Evolutionary conservation across 169 alveolate species (phyloP).

Genomic region (Babesia bovis): DNA sequence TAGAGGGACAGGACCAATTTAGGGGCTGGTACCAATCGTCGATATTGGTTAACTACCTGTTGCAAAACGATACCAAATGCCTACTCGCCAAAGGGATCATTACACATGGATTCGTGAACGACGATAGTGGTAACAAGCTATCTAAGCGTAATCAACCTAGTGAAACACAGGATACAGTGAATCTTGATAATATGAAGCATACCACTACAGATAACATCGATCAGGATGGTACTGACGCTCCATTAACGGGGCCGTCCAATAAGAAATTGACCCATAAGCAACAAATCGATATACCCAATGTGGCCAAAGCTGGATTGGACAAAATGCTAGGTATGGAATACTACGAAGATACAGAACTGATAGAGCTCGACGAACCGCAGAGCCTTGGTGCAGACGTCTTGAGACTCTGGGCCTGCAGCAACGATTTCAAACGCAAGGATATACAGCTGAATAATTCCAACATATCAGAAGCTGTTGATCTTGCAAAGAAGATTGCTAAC

Average conservation of each 20-base stretch:
- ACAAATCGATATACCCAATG: neutral
- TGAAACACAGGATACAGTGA: neutral
- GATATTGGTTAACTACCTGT: conserved; percentile 33
- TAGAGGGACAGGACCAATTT: conserved; percentile 85
- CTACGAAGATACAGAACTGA: conserved; percentile 15
- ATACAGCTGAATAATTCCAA: conserved; percentile 25
- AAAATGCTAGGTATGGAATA: conserved; percentile 23
- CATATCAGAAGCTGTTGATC: conserved; percentile 35
- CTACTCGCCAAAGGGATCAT: conserved; percentile 49
- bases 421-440: conserved; percentile 61
- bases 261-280: neutral
- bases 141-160: conserved; percentile 33
- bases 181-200: neutral
- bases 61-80: neutral
- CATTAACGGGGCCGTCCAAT: neutral
- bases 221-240: neutral
- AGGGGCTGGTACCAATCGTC: conserved; percentile 87
- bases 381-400: conserved; percentile 53
- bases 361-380: conserved; percentile 18
- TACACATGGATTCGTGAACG: conserved; percentile 61
- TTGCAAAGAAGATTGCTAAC: conserved; percentile 51
- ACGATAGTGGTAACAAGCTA: conserved; percentile 31
- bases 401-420: conserved; percentile 49
- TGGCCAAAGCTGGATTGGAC: neutral
- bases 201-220: neutral